phyloP scores from a whole-genome alignment of 202 grass and related monocot genomes.

The Cymbopogon flexuosus region DNA sequence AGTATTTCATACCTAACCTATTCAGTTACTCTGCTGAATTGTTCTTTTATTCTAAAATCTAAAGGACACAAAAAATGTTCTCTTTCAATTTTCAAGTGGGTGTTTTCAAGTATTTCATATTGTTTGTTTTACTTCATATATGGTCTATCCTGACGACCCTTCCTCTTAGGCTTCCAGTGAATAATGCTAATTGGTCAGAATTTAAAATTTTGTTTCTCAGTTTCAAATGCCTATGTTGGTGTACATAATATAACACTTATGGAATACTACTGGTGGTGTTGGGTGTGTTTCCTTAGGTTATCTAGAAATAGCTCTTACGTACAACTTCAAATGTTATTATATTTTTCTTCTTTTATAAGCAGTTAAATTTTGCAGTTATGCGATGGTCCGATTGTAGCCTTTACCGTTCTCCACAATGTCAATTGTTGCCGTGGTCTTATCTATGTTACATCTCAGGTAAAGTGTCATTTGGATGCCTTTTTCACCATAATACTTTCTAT shows the following conservation, averaged over 20 bases:
- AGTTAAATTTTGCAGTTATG: conserved; percentile 65
- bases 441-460: conserved; percentile 90
- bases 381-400: conserved; percentile 85
- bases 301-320: conserved; percentile 4
- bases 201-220: neutral
- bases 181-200: neutral
- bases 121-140: neutral
- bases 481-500: neutral
- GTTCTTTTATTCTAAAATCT: neutral
- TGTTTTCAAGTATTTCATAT: neutral
- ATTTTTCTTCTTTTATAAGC: conserved; percentile 35
- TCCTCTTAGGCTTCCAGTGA: neutral
- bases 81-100: neutral
- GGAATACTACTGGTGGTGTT: neutral
- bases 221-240: neutral
- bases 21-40: conserved; percentile 14
- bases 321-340: conserved; percentile 14
- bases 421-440: conserved; percentile 92
- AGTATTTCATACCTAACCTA: neutral
- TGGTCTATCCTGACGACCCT: neutral
- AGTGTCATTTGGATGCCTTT: conserved; percentile 18
- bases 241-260: neutral
- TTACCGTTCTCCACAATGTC: conserved; percentile 89
- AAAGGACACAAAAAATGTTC: neutral
- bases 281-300: neutral